Conservation (phyloP, 768 basidiomycete genomes). For the Serendipita sp. region DNA sequence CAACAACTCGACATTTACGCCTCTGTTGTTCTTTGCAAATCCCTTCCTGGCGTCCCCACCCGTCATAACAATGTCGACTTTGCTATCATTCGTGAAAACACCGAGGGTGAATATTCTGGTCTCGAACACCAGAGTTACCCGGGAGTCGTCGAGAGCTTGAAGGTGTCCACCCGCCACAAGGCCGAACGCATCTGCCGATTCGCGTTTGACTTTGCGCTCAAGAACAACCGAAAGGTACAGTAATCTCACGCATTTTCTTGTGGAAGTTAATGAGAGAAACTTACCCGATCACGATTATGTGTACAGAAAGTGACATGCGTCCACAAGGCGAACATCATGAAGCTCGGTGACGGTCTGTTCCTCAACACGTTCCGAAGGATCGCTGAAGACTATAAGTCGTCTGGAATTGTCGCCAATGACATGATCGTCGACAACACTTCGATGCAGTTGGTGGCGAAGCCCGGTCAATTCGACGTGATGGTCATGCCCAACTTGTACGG, state of each 20-base stretch:
- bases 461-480: constrained; percentile 97
- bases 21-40: constrained; percentile 95
- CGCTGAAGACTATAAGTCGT: constrained; percentile 88
- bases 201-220: constrained; percentile 96
- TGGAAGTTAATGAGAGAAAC: background rate
- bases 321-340: constrained; percentile 99
- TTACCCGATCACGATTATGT: too few species aligned
- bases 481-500: constrained; percentile 98
- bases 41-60: constrained; percentile 87
- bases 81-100: constrained; percentile 98
- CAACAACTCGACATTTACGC: constrained; percentile 99
- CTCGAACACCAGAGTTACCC: constrained; percentile 96
- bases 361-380: constrained; percentile 93
- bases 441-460: constrained; percentile 96
- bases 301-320: constrained; percentile 94
- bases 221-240: constrained; percentile 87
- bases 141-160: constrained; percentile 94
- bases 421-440: constrained; percentile 99
- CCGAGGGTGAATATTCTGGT: constrained; percentile 98
- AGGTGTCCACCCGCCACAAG: constrained; percentile 90
- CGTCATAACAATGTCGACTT: constrained; percentile 96
- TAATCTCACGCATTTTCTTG: background rate
- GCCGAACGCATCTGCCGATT: constrained; percentile 93
- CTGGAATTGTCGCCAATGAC: constrained; percentile 84
- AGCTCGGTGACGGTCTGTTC: constrained; percentile 97